Evolutionary conservation across 169 alveolate genomes (phyloP), one percentile per base, ranked within the genome.

Genomic region (Cryptosporidium sp.): DNA sequence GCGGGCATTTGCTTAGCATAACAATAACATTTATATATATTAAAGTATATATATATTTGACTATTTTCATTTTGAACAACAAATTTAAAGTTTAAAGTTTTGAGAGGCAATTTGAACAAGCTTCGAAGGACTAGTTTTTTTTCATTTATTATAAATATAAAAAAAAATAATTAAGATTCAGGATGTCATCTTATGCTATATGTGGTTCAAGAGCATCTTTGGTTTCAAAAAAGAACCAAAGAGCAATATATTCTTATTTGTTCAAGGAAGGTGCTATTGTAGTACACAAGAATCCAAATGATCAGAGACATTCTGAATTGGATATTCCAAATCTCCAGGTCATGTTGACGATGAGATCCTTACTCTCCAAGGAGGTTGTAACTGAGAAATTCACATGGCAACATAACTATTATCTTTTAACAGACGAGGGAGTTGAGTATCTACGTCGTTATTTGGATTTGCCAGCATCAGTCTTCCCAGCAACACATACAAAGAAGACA

Each of bases 391-490:
- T 92, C 93, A 96, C 96, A 91, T 96, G 98, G 98, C 96, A 93
- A 84, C 97, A 95, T 89, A 94, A 93, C 85, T 96, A 96, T 93
- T 96, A 94, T 92, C 84, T 94, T 73, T 93, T 96, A 68, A 96
- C 97, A 51, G 95, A 95, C 70, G 96, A 96, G 92, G 98, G 97
- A 51, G 93, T 96, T 84, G 97, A 94, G 91, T 94, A 71, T 85
- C 92, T 95, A 29, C 95, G 98, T 41, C 95, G 93, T 65, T 93
- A 84, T 91, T 91, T 96, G 50, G 97, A 97, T 86, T 95, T 97
- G 61, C 99, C 99, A 12, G 94, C 97, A 51, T 94, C 96, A 39
- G 97, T 96, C 69, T 95, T 96, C 93, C 99, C 99, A 33, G 96
- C 98, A 69, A 97, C 99, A 50, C 96, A 95, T 91, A 95, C 98